Evolutionary conservation across 768 basidiomycete species (phyloP).

Genomic region (Amanita pallidorosea): DNA sequence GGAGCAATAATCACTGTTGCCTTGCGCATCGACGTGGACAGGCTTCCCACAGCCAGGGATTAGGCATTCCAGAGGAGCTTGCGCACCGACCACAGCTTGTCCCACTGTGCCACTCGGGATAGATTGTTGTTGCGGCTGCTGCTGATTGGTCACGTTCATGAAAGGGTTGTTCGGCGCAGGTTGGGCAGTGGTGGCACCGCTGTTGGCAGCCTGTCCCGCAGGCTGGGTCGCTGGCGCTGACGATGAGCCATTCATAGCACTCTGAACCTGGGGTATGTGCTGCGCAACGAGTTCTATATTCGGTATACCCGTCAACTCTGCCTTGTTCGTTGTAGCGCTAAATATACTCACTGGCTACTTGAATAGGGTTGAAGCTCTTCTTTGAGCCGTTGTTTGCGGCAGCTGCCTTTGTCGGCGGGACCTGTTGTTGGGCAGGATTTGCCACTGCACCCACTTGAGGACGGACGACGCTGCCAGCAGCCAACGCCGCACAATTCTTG

Average conservation of each 20-base stretch:
- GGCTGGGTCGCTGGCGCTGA: neutral
- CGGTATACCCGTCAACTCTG: neutral
- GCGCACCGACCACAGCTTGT: constrained; percentile 14
- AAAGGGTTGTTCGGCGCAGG: constrained; percentile 19
- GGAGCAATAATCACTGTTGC: constrained; percentile 48
- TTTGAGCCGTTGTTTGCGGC: neutral
- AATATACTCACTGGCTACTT: constrained; percentile 26
- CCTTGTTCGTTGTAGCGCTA: neutral
- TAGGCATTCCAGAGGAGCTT: constrained; percentile 32
- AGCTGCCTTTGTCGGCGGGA: constrained; percentile 1
- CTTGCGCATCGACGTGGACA: constrained; percentile 43
- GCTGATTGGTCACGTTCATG: constrained; percentile 14
- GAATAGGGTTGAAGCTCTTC: constrained; percentile 23
- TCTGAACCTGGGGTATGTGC: constrained; percentile 36
- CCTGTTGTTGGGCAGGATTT: constrained; percentile 1
- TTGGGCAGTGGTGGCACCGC: neutral
- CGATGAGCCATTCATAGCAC: constrained; percentile 7
- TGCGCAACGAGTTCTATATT: constrained; percentile 31
- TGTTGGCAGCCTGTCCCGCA: constrained; percentile 5
- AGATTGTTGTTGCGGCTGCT: constrained; percentile 4
- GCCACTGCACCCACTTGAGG: constrained; percentile 1
- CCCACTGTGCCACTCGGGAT: neutral
- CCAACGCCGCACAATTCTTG: constrained; percentile 48
- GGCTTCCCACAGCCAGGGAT: constrained; percentile 49
- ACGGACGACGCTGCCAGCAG: constrained; percentile 13